Evolutionary conservation across 352 stramenopile genomes (phyloP).

Genomic region (Globisporangium alternatum): DNA sequence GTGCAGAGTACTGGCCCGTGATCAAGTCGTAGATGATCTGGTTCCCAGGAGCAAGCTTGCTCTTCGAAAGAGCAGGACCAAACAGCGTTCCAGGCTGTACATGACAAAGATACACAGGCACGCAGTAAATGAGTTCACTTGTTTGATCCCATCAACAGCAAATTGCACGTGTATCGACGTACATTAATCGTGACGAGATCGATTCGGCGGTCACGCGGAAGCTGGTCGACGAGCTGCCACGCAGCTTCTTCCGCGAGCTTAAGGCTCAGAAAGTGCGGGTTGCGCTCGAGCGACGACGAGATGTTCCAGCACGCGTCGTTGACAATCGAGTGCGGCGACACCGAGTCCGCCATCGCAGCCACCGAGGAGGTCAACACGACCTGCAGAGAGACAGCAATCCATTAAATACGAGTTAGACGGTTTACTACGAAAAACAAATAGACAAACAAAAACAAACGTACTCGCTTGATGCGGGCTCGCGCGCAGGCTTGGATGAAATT

Average conservation of each 20-base stretch:
- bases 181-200: slow-evolving; percentile 88
- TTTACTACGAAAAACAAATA: neutral
- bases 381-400: slow-evolving; percentile 11
- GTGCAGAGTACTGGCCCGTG: slow-evolving; percentile 80
- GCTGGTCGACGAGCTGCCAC: slow-evolving; percentile 86
- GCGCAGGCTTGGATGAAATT: slow-evolving; percentile 89
- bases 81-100: slow-evolving; percentile 74
- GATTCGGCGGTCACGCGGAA: slow-evolving; percentile 76
- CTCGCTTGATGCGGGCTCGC: slow-evolving; percentile 72
- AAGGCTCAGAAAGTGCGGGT: slow-evolving; percentile 86
- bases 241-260: slow-evolving; percentile 86
- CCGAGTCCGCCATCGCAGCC: slow-evolving; percentile 80
- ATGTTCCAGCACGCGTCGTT: slow-evolving; percentile 88
- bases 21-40: slow-evolving; percentile 88
- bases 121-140: neutral
- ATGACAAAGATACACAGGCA: neutral
- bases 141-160: neutral
- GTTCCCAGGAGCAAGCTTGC: slow-evolving; percentile 79
- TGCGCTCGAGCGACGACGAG: slow-evolving; percentile 75
- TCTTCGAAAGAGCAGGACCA: slow-evolving; percentile 77
- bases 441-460: slow-evolving; percentile 11
- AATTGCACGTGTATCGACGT: slow-evolving; percentile 8
- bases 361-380: slow-evolving; percentile 85
- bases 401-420: neutral
- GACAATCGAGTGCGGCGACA: slow-evolving; percentile 73